Base-by-base conservation (phyloP, 2,329 filamentous ascomycete species). In the Elsinoe necatrix region DNA sequence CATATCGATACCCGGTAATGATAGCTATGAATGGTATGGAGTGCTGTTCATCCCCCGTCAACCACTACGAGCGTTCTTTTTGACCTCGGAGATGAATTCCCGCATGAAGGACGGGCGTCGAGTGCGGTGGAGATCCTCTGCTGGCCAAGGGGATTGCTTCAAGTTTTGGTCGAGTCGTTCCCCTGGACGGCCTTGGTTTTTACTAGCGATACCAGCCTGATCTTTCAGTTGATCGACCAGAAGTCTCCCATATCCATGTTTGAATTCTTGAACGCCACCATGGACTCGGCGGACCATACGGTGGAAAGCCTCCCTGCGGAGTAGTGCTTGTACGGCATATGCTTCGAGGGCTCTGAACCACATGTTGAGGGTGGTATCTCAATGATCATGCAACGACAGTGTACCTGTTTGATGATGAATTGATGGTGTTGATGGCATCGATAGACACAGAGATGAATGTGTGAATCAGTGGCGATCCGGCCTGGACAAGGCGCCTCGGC, bases 261-360 rank as follows among this genome's bases (percentile, higher is more conserved):
- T 68, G 12, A 77, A 62, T 29, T 70, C 66, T 60, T 75, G 71
- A 57, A 78, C 71, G 57, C 67, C 68, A 59, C 70, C 71, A 50
- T 81, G 78, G 11, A 78, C 71, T 57, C 72, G 73, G 21, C 76
- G 73, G 16, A 82, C 77, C 23, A 64, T 71, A 55, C 75, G 72
- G 63, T 82, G 80, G 70, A 82, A 83, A 34, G 72, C 66, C 2
- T 77, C 77, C 55, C 77, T 80, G 55, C 70, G 68, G 41, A 82
- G 72, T 56, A 83, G 75, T 72, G 79, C 64, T 39, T 65, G 61
- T 7, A 60, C 59, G 54, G 59, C 54, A 55, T 16, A 45, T 41
- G 21, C 54, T 31, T 23, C 43, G 20, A 37, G 16, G 18, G 37
- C 43, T 56, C 43, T 54, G 45, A 39, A 20, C 54, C 31, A 57